Evolutionary conservation across 495 filamentous ascomycete species (phyloP), one percentile per base, ranked within the genome.

Genomic region (Talaromyces thailandensis): DNA sequence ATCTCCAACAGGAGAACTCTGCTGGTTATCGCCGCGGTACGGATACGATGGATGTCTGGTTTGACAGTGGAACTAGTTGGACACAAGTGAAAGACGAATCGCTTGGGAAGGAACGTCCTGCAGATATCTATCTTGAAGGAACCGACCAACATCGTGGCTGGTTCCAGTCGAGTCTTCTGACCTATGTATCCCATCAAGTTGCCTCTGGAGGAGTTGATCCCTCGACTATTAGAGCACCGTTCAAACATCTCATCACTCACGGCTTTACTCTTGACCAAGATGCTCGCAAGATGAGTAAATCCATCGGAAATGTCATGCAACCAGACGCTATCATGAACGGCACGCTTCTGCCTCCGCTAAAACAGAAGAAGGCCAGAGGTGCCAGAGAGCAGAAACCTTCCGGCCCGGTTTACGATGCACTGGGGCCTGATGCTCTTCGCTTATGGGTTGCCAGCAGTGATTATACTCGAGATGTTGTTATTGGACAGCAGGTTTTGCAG

Each of bases 1-100:
- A 77, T 12, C 73, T 94, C 0, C 69, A 74, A 29, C 26, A 53
- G 68, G 77, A 58, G 59, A 62, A 70, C 2, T 62, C 63, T 4
- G 35, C 66, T 16, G 71, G 71, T 12, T 94, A 86, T 65, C 75
- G 81, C 63, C 87, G 94, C 61, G 93, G 94, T 21, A 88, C 77
- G n/a, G 95, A 99, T 66, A 99, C 94, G 0, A 98, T 99, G 94
- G 94, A 99, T 74, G 94, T 99, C 24, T 99, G 94, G 94, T 98
- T 98, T 68, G 94, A 99, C 72, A 97, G 93, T 65, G 94, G 94
- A 6, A 96, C 90, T 57, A 96, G 90, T 69, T 99, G 94, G 94
- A 87, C 91, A 0, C 76, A 80, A 56, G 78, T 87, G 26, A 66
- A 75, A 52, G 50, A 64, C 16, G 69, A 68, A 51, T 40, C 29